Evolutionary conservation across 2,329 filamentous ascomycete species (phyloP), one percentile per base, ranked within the genome.

Genomic region (Verticillium alfalfae): DNA sequence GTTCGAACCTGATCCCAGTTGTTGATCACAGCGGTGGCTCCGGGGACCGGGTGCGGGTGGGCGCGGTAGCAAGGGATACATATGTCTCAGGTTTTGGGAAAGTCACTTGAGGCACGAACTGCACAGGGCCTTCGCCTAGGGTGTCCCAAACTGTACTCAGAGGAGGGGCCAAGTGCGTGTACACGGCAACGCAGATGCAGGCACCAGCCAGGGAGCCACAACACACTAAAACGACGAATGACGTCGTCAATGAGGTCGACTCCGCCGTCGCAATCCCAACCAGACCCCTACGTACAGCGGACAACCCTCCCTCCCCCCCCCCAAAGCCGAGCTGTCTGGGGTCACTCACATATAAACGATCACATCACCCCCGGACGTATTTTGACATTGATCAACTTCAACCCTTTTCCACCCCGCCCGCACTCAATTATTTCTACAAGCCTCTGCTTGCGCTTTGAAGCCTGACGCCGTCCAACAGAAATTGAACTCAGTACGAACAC

Each of bases 241-340:
- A 66, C 64, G 64, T 66, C 63, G 64, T 59, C 63, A 63, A 52
- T 39, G 39, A 58, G 64, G 60, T 38, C 31, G 55, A 39, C 55
- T 36, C 57, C 57, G 39, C 57, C 56, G 56, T 8, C 49, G 57
- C 57, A 36, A 58, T 37, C 57, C 16, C 64, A 52, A 52, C 45
- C 45, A 58, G 62, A 65, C 62, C 62, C 64, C 64, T 63, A 55
- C 31, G 54, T 36, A 56, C 26, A 36, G 26, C 54, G 54, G 54
- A 26, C 34, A 34, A 36, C 58, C 34, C 38, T 45, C 58, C 36
- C 37, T 59, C 38, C 45, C 61, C 36, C 31, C 56, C 58, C 39
- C 26, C 26, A 31, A 59, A 52, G 31, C 38, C 15, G 5, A 31
- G 41, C 13, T 41, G 8, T 22, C 59, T 52, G 45, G 45, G 45